phyloP scores from a whole-genome alignment of 139 green algal genomes.

The Micromonas pusilla region DNA sequence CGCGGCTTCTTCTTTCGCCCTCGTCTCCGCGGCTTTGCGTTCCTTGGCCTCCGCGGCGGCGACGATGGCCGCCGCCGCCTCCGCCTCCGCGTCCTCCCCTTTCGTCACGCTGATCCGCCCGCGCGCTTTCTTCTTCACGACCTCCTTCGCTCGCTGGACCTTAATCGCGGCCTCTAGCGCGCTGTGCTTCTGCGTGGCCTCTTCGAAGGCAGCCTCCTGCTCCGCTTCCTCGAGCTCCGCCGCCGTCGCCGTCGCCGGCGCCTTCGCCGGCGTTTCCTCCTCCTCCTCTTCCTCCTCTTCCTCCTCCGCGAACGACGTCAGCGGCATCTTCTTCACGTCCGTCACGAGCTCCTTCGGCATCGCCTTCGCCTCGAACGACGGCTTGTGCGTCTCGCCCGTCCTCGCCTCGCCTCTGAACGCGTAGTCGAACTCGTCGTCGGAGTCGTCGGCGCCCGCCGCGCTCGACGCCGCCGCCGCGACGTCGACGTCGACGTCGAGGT shows the following conservation, averaged over 20 bases:
- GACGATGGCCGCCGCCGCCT: too few relatives aligned
- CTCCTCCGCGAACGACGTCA: neutral
- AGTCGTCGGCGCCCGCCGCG: neutral
- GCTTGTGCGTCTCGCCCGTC: neutral
- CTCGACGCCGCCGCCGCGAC: neutral
- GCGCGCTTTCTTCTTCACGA: too few relatives aligned
- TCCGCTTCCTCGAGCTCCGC: neutral
- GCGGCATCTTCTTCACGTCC: neutral
- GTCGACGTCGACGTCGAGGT: neutral
- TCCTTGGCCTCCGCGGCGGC: too few relatives aligned
- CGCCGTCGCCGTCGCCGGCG: neutral
- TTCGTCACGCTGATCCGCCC: too few relatives aligned
- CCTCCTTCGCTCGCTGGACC: too few relatives aligned
- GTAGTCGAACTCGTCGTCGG: constrained; percentile 29
- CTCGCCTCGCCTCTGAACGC: constrained; percentile 9
- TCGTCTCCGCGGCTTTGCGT: too few relatives aligned
- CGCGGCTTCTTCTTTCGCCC: too few relatives aligned
- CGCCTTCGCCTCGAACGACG: constrained; percentile 8
- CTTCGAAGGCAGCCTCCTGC: too few relatives aligned
- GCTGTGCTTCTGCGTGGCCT: too few relatives aligned
- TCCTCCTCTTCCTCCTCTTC: constrained; percentile 17
- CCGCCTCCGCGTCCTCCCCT: too few relatives aligned
- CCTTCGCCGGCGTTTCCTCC: constrained; percentile 19
- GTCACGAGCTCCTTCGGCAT: neutral
- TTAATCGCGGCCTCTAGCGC: too few relatives aligned